phyloP scores from a whole-genome alignment of 352 stramenopile species.

The Pythium dissimile region DNA sequence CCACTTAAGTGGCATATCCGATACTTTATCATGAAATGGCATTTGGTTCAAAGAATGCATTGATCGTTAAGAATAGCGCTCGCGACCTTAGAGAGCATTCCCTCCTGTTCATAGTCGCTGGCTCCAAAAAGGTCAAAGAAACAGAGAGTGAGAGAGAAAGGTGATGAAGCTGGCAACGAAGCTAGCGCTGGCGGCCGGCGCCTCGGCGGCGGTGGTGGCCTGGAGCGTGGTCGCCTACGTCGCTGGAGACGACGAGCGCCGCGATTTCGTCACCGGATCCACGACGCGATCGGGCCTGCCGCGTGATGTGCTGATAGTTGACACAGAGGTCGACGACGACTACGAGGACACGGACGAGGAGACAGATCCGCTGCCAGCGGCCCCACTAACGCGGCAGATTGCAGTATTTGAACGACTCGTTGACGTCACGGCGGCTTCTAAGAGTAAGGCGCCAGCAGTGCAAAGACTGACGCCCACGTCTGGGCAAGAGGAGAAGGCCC shows the following conservation, averaged over 20 bases:
- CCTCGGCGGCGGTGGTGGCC: neutral
- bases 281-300: neutral
- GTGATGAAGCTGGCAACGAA: neutral
- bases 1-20: too few species aligned
- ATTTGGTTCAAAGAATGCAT: too few species aligned
- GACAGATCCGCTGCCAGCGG: neutral
- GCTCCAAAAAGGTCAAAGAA: neutral
- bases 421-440: too few species aligned
- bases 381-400: neutral
- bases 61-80: too few species aligned
- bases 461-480: too few species aligned
- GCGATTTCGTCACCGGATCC: slow-evolving; percentile 6
- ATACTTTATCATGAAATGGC: too few species aligned
- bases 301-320: slow-evolving; percentile 2
- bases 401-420: too few species aligned
- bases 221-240: slow-evolving; percentile 8
- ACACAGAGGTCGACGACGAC: slow-evolving; percentile 12
- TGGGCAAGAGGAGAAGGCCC: too few species aligned
- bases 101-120: neutral
- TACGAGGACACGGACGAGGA: slow-evolving; percentile 21
- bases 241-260: neutral
- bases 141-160: too few species aligned
- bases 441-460: too few species aligned
- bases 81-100: too few species aligned
- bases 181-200: slow-evolving; percentile 7